Evolutionary conservation across 495 filamentous ascomycete genomes (phyloP).

Genomic region (Penicillium maclennaniae): DNA sequence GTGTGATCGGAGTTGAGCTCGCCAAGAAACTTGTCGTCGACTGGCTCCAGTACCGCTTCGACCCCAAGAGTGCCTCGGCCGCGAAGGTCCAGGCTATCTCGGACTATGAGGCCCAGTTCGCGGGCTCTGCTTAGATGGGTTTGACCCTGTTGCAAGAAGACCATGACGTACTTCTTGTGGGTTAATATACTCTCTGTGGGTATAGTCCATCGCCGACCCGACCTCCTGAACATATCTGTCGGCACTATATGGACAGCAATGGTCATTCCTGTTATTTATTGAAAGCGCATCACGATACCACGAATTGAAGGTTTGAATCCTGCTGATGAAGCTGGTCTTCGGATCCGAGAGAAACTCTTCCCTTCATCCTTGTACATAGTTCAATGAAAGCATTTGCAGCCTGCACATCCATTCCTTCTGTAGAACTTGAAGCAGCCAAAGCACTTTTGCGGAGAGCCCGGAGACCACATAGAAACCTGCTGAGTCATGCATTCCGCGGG

Average conservation of each 20-base stretch:
- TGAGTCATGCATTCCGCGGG: constrained; percentile 38
- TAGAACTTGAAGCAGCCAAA: not conserved
- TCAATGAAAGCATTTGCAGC: constrained; percentile 11
- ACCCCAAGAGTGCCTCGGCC: constrained; percentile 65
- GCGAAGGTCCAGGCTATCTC: constrained; percentile 72
- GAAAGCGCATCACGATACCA: constrained; percentile 41
- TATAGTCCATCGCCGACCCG: not conserved
- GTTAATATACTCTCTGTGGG: not conserved
- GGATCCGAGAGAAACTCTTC: constrained; percentile 18
- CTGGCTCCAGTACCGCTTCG: constrained; percentile 81
- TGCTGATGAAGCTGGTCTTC: constrained; percentile 20
- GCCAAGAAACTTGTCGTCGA: constrained; percentile 73
- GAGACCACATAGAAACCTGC: not conserved
- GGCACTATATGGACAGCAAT: not conserved
- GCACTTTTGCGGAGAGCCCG: not conserved
- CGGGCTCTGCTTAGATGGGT: constrained; percentile 17
- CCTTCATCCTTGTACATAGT: constrained; percentile 9
- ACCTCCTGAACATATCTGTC: not conserved
- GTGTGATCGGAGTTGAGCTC: constrained; percentile 76
- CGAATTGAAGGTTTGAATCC: constrained; percentile 25
- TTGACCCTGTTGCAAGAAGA: not conserved
- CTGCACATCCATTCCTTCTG: not conserved
- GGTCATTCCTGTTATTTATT: constrained; percentile 5
- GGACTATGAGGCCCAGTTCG: constrained; percentile 61
- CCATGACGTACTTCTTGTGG: too few species aligned